Percentiles rank a stretch among this genome's conserved stretches.
phyloP scores from a whole-genome alignment of 2,329 filamentous ascomycete genomes.

The Colletotrichum chlorophyti region DNA sequence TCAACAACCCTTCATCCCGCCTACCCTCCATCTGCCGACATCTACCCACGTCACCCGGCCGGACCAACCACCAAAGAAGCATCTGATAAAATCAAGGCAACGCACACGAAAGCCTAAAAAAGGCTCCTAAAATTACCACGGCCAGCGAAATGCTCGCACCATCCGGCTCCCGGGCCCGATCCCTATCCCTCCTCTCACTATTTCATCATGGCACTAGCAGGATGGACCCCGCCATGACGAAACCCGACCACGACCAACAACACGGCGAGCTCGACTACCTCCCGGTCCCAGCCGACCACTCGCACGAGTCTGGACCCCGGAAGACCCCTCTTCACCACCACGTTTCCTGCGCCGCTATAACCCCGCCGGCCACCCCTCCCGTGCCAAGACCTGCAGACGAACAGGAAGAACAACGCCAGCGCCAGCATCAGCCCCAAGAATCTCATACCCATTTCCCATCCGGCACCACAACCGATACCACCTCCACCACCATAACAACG shows the following conservation, averaged over 20 bases:
- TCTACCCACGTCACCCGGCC: too few species aligned
- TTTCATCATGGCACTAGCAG: constrained; percentile 16
- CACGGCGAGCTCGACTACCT: not conserved
- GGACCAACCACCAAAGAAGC: too few species aligned
- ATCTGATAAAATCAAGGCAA: too few species aligned
- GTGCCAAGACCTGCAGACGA: constrained; percentile 18
- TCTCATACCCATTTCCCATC: constrained; percentile 7
- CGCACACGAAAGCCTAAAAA: not conserved
- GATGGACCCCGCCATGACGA: constrained; percentile 24
- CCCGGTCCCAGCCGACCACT: not conserved
- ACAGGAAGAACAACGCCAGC: too few species aligned
- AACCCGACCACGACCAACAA: constrained; percentile 1
- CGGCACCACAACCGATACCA: not conserved
- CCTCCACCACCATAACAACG: constrained; percentile 1
- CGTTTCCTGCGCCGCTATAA: constrained; percentile 17
- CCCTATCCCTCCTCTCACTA: constrained; percentile 2
- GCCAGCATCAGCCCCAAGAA: not conserved
- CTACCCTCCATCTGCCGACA: not conserved
- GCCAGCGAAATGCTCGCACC: constrained; percentile 23
- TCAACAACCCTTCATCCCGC: not conserved
- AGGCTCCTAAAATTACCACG: too few species aligned
- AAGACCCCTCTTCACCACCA: constrained; percentile 17
- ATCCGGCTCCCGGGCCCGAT: constrained; percentile 21
- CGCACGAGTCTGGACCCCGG: constrained; percentile 5
- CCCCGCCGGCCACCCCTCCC: constrained; percentile 26